phyloP scores from a whole-genome alignment of 2,329 filamentous ascomycete species.

The Pyricularia pennisetigena region DNA sequence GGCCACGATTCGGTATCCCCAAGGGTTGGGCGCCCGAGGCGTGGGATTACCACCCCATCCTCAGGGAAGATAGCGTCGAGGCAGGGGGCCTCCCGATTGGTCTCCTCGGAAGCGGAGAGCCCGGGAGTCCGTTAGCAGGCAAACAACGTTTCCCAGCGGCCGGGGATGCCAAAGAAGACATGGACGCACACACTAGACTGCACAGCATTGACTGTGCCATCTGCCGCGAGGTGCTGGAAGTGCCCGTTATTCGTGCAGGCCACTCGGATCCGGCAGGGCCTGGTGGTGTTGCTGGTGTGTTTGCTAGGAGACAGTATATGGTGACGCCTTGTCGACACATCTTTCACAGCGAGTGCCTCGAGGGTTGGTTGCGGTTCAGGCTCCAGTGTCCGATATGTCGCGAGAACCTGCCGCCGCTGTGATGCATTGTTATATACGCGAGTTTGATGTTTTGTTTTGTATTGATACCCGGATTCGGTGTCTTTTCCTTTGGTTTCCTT shows the following conservation, averaged over 20 bases:
- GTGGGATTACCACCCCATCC: conserved; percentile 90
- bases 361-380: conserved; percentile 92
- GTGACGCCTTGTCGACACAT: conserved; percentile 94
- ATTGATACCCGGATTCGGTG: background rate
- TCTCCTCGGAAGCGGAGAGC: conserved; percentile 30
- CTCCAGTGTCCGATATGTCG: conserved; percentile 93
- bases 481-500: background rate
- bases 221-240: conserved; percentile 84
- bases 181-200: conserved; percentile 15
- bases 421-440: background rate
- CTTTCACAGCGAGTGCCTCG: conserved; percentile 84
- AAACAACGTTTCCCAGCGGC: conserved; percentile 18
- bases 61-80: conserved; percentile 75
- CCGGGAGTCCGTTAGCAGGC: conserved; percentile 20
- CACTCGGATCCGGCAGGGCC: conserved; percentile 33
- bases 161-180: conserved; percentile 21
- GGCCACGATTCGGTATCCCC: conserved; percentile 77
- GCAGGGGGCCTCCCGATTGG: conserved; percentile 74
- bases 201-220: conserved; percentile 83
- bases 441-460: background rate
- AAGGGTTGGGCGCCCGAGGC: conserved; percentile 59
- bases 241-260: conserved; percentile 63
- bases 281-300: conserved; percentile 53
- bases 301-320: conserved; percentile 84
- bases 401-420: conserved; percentile 79